These are phyloP conservation scores for Ceratobasidium sp. DNA, from an alignment of 1,284 basidiomycete genomes.

Conservation along the genomic window DNA sequence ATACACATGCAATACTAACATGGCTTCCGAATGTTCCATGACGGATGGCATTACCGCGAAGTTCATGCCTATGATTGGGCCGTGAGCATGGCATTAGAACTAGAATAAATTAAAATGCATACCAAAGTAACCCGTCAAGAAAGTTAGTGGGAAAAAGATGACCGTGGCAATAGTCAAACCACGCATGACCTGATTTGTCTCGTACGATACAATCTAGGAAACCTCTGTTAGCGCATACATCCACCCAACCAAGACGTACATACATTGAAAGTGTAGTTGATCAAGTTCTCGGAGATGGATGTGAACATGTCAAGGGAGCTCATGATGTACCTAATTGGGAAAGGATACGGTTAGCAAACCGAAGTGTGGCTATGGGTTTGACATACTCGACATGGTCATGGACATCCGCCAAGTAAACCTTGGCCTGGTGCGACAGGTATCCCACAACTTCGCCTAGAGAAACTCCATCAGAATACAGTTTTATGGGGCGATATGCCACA, in stretches of 20 bases:
- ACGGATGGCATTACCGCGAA: constrained; percentile 64
- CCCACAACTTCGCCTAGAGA: constrained; percentile 59
- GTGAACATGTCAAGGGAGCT: constrained; percentile 77
- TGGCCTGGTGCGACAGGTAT: constrained; percentile 76
- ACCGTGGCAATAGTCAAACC: constrained; percentile 74
- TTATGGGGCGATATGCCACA: background rate
- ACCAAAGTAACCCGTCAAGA: constrained; percentile 78
- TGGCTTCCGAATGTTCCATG: constrained; percentile 27
- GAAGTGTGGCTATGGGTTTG: no score
- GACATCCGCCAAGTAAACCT: constrained; percentile 78
- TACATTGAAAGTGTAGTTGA: constrained; percentile 76
- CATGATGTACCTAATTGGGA: constrained; percentile 63
- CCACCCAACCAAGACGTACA: constrained; percentile 46
- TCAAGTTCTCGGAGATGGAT: constrained; percentile 75
- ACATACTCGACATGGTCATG: constrained; percentile 76
- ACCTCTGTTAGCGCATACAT: background rate
- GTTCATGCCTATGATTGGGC: constrained; percentile 68
- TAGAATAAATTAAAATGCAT: background rate
- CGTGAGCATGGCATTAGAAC: constrained; percentile 16
- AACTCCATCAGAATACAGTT: background rate
- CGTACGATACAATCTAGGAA: constrained; percentile 65
- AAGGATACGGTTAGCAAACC: background rate
- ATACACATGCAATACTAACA: background rate
- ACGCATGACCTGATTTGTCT: constrained; percentile 79
- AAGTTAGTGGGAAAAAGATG: constrained; percentile 76